phyloP scores from a whole-genome alignment of 805 yeast species.

The Lipomyces starkeyi region DNA sequence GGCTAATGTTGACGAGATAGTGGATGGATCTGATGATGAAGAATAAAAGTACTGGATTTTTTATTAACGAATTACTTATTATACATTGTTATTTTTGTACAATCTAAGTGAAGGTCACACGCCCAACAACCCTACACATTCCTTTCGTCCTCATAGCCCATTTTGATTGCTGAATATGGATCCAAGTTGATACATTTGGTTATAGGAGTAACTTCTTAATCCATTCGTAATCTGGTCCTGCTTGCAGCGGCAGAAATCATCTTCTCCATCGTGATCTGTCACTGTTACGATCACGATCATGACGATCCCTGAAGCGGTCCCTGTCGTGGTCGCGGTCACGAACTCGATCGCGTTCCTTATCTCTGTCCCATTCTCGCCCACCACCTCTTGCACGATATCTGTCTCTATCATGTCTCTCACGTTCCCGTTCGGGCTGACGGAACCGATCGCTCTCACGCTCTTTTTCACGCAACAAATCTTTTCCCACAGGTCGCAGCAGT shows the following conservation, averaged over 20 bases:
- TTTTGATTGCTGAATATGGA: not conserved
- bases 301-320: conserved; percentile 25
- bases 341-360: conserved; percentile 18
- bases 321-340: conserved; percentile 20
- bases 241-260: conserved; percentile 10
- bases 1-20: conserved; percentile 8
- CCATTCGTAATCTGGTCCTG: conserved; percentile 16
- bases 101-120: not conserved
- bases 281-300: conserved; percentile 31
- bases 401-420: conserved; percentile 40
- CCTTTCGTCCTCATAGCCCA: not conserved
- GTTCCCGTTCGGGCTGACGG: conserved; percentile 33
- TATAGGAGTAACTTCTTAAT: conserved; percentile 14
- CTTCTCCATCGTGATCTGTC: conserved; percentile 24
- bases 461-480: conserved; percentile 28
- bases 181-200: conserved; percentile 23
- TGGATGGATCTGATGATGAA: conserved; percentile 20
- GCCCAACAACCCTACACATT: not conserved
- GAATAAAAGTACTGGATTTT: not conserved
- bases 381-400: conserved; percentile 28
- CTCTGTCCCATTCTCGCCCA: conserved; percentile 27
- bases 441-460: conserved; percentile 26
- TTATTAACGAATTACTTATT: not conserved
- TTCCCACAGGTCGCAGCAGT: conserved; percentile 30
- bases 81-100: not conserved